Conservation (phyloP, 2,329 filamentous ascomycete genomes). For the Daldinia sp. region DNA sequence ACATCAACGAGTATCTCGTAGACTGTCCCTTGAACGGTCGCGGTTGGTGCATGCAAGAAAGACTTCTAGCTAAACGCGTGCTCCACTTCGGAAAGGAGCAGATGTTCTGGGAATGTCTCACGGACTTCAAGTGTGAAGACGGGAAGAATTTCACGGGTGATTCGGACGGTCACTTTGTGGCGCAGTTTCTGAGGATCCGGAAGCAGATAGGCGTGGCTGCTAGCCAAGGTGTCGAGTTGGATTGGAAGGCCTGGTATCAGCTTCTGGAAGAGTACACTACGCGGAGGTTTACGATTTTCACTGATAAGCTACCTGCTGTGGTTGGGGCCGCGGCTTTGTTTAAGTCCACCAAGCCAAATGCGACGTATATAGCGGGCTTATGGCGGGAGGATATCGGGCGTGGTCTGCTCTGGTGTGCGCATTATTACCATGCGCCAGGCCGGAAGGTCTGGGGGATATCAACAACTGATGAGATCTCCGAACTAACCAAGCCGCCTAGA, state of each 20-base stretch:
- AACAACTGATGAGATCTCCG: conserved; percentile 20
- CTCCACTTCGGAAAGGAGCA: conserved; percentile 38
- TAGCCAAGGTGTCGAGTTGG: conserved; percentile 12
- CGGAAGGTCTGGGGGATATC: conserved; percentile 35
- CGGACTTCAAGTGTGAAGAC: conserved; percentile 31
- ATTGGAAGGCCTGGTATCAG: conserved; percentile 37
- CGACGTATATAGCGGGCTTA: conserved; percentile 41
- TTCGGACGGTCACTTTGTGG: conserved; percentile 30
- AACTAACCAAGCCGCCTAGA: conserved; percentile 17
- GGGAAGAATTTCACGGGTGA: conserved; percentile 16
- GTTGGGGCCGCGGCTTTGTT: conserved; percentile 40
- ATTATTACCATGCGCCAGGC: conserved; percentile 35
- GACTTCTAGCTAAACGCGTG: conserved; percentile 32
- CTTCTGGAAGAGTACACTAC: conserved; percentile 38
- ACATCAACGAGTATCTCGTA: conserved; percentile 33
- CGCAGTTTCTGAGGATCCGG: conserved; percentile 29
- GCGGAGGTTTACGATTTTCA: conserved; percentile 30
- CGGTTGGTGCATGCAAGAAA: conserved; percentile 42
- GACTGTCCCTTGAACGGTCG: conserved; percentile 27
- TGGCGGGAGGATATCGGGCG: conserved; percentile 41
- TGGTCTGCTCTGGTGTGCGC: conserved; percentile 39
- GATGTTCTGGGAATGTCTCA: conserved; percentile 39
- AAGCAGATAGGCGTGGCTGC: conserved; percentile 28
- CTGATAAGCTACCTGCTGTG: conserved; percentile 41
- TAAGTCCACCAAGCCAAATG: conserved; percentile 13